Evolutionary conservation across 1,139 yeast species (phyloP), one percentile per base, ranked within the genome.

Genomic region (Lodderomyces oxycetoniae): DNA sequence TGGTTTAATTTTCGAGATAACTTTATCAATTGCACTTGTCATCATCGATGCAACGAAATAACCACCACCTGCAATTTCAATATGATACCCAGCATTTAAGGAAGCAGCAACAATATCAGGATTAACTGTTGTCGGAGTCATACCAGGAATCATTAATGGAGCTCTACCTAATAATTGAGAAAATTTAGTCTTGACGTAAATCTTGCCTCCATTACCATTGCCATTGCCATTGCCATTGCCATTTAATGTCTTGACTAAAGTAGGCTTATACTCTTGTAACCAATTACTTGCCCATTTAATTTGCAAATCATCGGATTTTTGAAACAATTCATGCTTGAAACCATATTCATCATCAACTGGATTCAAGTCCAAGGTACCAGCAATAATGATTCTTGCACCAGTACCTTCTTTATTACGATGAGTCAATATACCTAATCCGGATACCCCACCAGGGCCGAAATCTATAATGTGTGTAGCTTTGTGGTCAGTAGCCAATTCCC

Each of bases 41-140:
- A 91, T 79, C 55, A 69, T 68, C 9, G 59, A 59, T 39, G 94
- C 81, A 44, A 67, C 61, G 61, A 91, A 91, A 65, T 91, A 91
- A 57, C 97, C 99, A 71, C 99, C 99, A 61, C 98, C 98, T 35
- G 95, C 98, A 52, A 91, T 73, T 69, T 91, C 99, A 55, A 91
- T 87, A 56, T 88, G 95, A 68, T 89, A 91, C 42, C 99, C 99
- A 37, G 97, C 88, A 56, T 89, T 89, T 55, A 88, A 74, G 24
- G 96, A 80, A 26, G 95, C 95, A 44, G 95, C 81, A 38, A 91
- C 91, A 55, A 91, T 88, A 43, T 86, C 91, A 32, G 98, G 91
- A 48, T 87, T 82, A 38, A 89, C 96, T 17, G 98, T 91, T 32
- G 95, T 79, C 54, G 99, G 99, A 27, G 98, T 91, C 99, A 91